Evolutionary conservation across 805 yeast genomes (phyloP).

Genomic region (Nakazawaea populi): DNA sequence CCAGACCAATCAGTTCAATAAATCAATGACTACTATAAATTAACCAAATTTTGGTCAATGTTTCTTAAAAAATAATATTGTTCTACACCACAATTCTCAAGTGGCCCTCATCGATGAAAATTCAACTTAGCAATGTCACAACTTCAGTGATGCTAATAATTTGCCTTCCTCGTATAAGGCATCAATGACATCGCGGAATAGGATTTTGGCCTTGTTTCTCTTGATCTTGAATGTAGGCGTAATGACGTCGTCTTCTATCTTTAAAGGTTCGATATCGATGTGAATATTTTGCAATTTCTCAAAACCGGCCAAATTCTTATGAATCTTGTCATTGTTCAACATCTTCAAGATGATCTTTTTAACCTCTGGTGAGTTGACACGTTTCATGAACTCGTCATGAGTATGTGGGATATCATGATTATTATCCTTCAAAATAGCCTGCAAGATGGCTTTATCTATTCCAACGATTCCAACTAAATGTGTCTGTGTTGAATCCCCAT

Average conservation of each 20-base stretch:
- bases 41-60: too few relatives aligned
- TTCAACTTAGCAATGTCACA: background rate
- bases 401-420: background rate
- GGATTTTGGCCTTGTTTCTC: conserved; percentile 14
- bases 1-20: too few relatives aligned
- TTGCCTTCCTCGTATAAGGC: conserved; percentile 13
- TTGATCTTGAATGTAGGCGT: conserved; percentile 61
- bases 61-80: too few relatives aligned
- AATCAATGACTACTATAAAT: too few relatives aligned
- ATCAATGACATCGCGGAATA: conserved; percentile 3
- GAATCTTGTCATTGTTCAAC: conserved; percentile 30
- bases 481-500: conserved; percentile 56
- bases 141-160: conserved; percentile 3
- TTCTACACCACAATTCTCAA: too few relatives aligned
- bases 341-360: conserved; percentile 27
- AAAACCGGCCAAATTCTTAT: conserved; percentile 47
- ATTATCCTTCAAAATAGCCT: background rate
- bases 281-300: conserved; percentile 54
- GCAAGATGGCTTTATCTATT: conserved; percentile 36
- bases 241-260: conserved; percentile 50
- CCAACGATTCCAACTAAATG: conserved; percentile 60
- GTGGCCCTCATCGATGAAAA: too few relatives aligned
- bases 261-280: conserved; percentile 54
- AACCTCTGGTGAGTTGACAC: conserved; percentile 7
- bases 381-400: background rate